Evolutionary conservation across 2,329 filamentous ascomycete genomes (phyloP).

Genomic region (Amesomyces nigricolor): DNA sequence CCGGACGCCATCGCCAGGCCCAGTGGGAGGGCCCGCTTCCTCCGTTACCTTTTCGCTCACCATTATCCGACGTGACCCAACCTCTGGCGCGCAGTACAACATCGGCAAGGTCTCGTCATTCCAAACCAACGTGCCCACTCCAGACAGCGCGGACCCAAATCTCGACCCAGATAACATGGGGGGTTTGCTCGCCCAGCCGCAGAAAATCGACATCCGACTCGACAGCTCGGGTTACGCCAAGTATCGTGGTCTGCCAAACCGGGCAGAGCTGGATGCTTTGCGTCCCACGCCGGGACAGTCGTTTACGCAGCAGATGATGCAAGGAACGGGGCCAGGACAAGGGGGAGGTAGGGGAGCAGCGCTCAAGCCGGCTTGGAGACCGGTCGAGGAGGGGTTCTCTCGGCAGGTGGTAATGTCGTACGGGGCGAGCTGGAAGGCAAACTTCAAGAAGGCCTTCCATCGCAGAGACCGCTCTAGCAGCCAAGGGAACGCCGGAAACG

Average conservation of each 20-base stretch:
- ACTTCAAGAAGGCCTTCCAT: slow-evolving; percentile 42
- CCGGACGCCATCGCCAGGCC: slow-evolving; percentile 7
- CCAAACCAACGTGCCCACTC: slow-evolving; percentile 37
- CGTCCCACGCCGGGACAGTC: slow-evolving; percentile 16
- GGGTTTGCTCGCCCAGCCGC: slow-evolving; percentile 22
- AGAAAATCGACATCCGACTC: slow-evolving; percentile 47
- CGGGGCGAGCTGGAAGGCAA: slow-evolving; percentile 44
- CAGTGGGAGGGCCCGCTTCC: slow-evolving; percentile 7
- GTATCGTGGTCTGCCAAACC: slow-evolving; percentile 46
- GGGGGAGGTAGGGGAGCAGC: not conserved
- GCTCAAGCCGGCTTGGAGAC: not conserved
- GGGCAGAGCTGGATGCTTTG: slow-evolving; percentile 32
- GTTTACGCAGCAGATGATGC: slow-evolving; percentile 13
- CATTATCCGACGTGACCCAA: slow-evolving; percentile 68
- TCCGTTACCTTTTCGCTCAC: slow-evolving; percentile 49
- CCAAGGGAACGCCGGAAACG: slow-evolving; percentile 7
- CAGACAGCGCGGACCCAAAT: slow-evolving; percentile 23
- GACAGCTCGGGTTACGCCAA: slow-evolving; percentile 54
- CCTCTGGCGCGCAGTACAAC: slow-evolving; percentile 67
- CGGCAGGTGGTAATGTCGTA: slow-evolving; percentile 56
- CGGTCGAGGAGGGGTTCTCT: slow-evolving; percentile 38
- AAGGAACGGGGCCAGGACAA: not conserved
- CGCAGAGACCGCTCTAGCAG: slow-evolving; percentile 30
- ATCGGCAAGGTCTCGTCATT: slow-evolving; percentile 59
- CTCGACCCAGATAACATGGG: slow-evolving; percentile 27